Evolutionary conservation across 805 yeast genomes (phyloP).

Genomic region (Candida parachauliodes): DNA sequence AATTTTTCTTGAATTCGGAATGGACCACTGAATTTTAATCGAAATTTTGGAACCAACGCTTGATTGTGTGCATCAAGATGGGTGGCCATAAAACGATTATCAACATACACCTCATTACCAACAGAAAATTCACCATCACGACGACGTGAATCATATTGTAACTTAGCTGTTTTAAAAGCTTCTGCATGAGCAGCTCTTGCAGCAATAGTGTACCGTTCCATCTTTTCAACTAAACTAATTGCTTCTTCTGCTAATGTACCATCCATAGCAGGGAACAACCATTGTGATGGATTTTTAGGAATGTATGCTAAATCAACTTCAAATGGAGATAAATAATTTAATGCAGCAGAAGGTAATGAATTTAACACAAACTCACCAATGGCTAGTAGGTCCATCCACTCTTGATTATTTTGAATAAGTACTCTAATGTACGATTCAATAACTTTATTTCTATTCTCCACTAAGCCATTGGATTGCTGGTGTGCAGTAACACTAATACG

Average conservation of each 20-base stretch:
- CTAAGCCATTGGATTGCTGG: background rate
- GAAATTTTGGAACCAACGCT: background rate
- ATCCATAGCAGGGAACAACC: background rate
- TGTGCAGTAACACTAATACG: background rate
- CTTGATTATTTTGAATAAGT: background rate
- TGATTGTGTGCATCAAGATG: background rate
- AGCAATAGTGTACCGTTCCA: background rate
- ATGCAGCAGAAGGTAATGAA: background rate
- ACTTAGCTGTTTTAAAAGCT: background rate
- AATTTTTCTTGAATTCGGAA: background rate
- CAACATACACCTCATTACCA: background rate
- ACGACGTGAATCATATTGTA: background rate
- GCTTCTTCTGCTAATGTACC: background rate
- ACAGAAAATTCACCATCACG: background rate
- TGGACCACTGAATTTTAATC: constrained; percentile 1
- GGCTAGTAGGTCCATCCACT: background rate
- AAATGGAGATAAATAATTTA: background rate
- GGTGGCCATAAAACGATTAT: background rate
- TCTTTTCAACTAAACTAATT: background rate
- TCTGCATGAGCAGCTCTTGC: background rate
- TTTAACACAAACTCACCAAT: background rate
- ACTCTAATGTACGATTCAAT: background rate
- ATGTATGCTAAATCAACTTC: background rate
- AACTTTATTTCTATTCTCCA: background rate
- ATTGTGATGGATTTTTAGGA: background rate